These are phyloP conservation scores for Apocynum venetum DNA, from an alignment of 257 asterid genomes.

Conservation along the genomic window DNA sequence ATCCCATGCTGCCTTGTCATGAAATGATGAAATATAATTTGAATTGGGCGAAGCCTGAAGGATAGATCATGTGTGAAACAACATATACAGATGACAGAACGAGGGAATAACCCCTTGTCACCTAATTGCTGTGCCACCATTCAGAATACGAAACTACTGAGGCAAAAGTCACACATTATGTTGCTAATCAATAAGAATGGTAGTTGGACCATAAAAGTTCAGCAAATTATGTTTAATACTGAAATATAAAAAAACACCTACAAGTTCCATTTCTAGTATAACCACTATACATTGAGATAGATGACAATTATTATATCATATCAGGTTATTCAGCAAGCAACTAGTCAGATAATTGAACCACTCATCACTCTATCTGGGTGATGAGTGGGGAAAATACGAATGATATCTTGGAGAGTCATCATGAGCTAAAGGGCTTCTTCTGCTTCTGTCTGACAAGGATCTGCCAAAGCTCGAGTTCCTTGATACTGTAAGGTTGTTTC, in stretches of 20 bases:
- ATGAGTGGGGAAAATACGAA: constrained; percentile 33
- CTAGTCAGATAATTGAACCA: neutral
- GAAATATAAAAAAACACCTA: neutral
- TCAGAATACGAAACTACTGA: no score
- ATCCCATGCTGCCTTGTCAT: no score
- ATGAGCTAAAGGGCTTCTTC: constrained; percentile 42
- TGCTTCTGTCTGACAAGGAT: constrained; percentile 56
- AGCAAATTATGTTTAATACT: neutral
- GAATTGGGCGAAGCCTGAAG: no score
- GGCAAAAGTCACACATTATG: no score
- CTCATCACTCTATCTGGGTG: constrained; percentile 41
- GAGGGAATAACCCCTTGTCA: no score
- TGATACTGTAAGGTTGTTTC: constrained; percentile 31
- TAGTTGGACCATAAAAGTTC: neutral
- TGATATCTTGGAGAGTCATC: constrained; percentile 35
- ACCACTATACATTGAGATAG: neutral
- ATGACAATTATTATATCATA: constrained; percentile 2
- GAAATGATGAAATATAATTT: no score
- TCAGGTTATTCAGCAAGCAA: neutral
- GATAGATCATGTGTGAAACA: no score
- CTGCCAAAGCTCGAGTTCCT: constrained; percentile 58
- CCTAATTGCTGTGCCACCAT: no score
- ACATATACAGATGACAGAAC: no score
- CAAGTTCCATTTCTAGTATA: neutral
- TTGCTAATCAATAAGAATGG: neutral